These are phyloP conservation scores for Candida multigemmis DNA, from an alignment of 805 yeast genomes.

Conservation along the genomic window DNA sequence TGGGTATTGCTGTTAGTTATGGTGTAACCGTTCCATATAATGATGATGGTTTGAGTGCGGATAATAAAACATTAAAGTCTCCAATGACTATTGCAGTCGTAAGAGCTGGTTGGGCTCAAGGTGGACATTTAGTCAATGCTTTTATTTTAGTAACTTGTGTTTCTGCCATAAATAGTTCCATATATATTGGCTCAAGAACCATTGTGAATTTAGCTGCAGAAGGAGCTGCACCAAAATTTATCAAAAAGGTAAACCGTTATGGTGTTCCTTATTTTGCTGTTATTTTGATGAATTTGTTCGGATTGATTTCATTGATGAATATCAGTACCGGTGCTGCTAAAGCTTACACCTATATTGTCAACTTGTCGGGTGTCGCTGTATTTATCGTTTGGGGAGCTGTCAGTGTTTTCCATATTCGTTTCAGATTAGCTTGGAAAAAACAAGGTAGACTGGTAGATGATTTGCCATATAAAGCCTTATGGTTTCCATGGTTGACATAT, in stretches of 20 bases:
- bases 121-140: constrained; percentile 49
- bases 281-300: constrained; percentile 43
- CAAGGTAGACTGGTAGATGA: constrained; percentile 27
- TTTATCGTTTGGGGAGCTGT: constrained; percentile 63
- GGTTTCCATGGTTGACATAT: constrained; percentile 44
- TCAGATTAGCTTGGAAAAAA: constrained; percentile 35
- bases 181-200: constrained; percentile 62
- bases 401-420: constrained; percentile 46
- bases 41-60: constrained; percentile 33
- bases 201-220: constrained; percentile 55
- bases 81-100: constrained; percentile 31
- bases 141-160: constrained; percentile 55
- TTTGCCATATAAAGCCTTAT: constrained; percentile 26
- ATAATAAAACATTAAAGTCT: constrained; percentile 34
- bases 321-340: constrained; percentile 49
- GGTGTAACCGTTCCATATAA: constrained; percentile 54
- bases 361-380: constrained; percentile 57
- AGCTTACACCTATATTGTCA: constrained; percentile 54
- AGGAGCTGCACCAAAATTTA: constrained; percentile 49
- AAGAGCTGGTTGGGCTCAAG: constrained; percentile 33
- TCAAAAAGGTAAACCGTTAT: constrained; percentile 40
- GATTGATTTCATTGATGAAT: constrained; percentile 47
- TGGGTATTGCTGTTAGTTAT: constrained; percentile 45
- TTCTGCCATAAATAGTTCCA: constrained; percentile 62
- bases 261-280: constrained; percentile 65